Base-by-base conservation (phyloP, 306 rosid genomes). In the Hippophae gyantsensis region DNA sequence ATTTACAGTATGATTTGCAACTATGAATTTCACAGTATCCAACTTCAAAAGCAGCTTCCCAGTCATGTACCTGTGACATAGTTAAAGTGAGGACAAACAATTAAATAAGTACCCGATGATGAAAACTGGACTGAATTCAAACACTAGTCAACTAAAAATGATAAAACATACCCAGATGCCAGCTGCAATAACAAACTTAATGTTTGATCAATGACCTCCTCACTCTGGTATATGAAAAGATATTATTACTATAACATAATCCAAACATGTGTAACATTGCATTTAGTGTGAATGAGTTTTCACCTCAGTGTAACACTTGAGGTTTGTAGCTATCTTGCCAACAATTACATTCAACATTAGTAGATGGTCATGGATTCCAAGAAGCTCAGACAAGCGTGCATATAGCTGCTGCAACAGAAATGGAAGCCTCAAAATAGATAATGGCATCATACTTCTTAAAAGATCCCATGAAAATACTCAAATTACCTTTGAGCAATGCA, bases 401-500 rank as follows among this genome's bases (percentile, higher is more conserved):
- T 90, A 90, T 69, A 90, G 76, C 89, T 84, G 94, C 95, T 87
- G 86, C 75, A 82, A 78, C 76, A 67, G 51, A 52, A 69, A 57
- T 58, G 61, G 51, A 65, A 67, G 63, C 70, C 48, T 58, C 69
- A 73, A 72, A 43, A 61, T 5, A 54, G 68, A 60, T 69, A 43
- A 43, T 69, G 64, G 64, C 67, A 60, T 66, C 47, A 53, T 45
- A 66, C 57, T 66, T 55, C 43, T 57, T 54, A 18, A 10, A 50
- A 41, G 42, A 71, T 61, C 27, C 13, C 45, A 18, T 48, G 50
- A 61, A 52, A 64, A 67, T 57, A 38, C 48, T 67, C 49, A 12
- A 64, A 64, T 76, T 83, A 93, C 99, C 99, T 89, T 93, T 9
- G 99, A 93, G 70, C 97, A 93, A 78, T 88, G 99, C 89, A 93